Base-by-base conservation (phyloP, 2,329 filamentous ascomycete species). In the Epichloe coenophiala region DNA sequence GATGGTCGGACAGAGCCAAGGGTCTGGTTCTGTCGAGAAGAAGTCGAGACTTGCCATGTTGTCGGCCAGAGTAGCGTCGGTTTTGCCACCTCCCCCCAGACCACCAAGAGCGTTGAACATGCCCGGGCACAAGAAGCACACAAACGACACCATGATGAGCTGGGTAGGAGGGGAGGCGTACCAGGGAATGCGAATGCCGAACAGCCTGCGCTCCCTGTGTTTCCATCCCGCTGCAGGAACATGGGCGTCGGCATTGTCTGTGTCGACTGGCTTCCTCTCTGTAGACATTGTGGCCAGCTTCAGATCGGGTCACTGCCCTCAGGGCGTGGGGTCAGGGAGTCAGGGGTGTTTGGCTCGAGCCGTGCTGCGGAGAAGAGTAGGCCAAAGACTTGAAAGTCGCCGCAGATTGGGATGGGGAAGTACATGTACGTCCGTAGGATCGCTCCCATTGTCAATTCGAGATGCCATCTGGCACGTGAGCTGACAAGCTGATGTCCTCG, bases 131-230 rank as follows among this genome's bases (percentile, higher is more conserved):
- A 86, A 63, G 70, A 86, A 71, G 58, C 68, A 71, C 47, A 71
- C 68, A 55, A 71, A 63, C 31, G 68, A 67, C 46, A 89, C 83
- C 72, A 88, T 76, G 55, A 83, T 61, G 33, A 89, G 73, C 68
- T 89, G 85, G 42, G 80, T 69, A 61, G 80, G 77, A 5, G 86
- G 84, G 86, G 84, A 87, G 13, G 85, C 85, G 64, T 84, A 17
- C 75, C 81, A 87, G 4, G 83, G 56, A 55, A 73, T 71, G 53
- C 68, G 67, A 45, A 69, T 66, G 21, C 74, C 73, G 50, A 77
- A 62, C 43, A 73, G 68, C 58, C 76, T 78, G 38, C 27, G 15
- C 17, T 35, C 44, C 46, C 38, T 51, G 72, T 88, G 86, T 70
- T 79, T 82, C 82, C 83, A 86, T 54, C 74, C 27, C 9, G 27